A percentile compares a stretch with the other conserved stretches of the same genome.
Conservation (phyloP, 768 basidiomycete species). For the Macrolepiota fuliginosa region DNA sequence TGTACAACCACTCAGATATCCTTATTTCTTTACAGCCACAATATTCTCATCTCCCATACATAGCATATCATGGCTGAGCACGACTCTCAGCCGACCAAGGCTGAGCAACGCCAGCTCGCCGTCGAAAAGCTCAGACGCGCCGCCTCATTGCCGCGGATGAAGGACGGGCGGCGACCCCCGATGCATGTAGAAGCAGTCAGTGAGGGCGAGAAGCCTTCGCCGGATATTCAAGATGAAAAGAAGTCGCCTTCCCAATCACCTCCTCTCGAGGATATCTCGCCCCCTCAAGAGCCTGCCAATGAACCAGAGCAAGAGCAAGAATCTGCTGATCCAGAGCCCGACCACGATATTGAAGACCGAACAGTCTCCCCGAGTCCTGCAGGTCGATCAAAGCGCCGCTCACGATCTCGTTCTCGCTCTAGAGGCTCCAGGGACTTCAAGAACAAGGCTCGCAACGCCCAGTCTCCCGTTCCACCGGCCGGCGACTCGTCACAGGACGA, state of each 20-base stretch:
- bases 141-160: conserved; percentile 88
- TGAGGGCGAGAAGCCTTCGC: conserved; percentile 64
- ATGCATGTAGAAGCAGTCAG: conserved; percentile 84
- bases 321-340: conserved; percentile 15
- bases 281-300: conserved; percentile 8
- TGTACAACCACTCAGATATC: not conserved
- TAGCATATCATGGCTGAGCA: conserved; percentile 38
- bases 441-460: conserved; percentile 48
- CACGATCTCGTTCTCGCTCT: conserved; percentile 77
- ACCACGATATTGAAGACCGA: conserved; percentile 33
- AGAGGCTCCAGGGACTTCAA: conserved; percentile 76
- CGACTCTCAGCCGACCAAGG: conserved; percentile 46
- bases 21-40: not conserved
- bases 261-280: conserved; percentile 15
- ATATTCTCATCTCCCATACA: not conserved
- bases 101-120: conserved; percentile 82
- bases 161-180: conserved; percentile 83
- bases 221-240: conserved; percentile 33
- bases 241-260: conserved; percentile 27
- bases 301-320: conserved; percentile 18
- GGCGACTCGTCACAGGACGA: conserved; percentile 73
- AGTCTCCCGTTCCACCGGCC: conserved; percentile 42
- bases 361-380: conserved; percentile 44
- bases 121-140: conserved; percentile 91
- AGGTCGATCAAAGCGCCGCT: conserved; percentile 59